Conservation (phyloP, 2,329 filamentous ascomycete genomes). For the Ophiocordyceps camponoti-floridani region DNA sequence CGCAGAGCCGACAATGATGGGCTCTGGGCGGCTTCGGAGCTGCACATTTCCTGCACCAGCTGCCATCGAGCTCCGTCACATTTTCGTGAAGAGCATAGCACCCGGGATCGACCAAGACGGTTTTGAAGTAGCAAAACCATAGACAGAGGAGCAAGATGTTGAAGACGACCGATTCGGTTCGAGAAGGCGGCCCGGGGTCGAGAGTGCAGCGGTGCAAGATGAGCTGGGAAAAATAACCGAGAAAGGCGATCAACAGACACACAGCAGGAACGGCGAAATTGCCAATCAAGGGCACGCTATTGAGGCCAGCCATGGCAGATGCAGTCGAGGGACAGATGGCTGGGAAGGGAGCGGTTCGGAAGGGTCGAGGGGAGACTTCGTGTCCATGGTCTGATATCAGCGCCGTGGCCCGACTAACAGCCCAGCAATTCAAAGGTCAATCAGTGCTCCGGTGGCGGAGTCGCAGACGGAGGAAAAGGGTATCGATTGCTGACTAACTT, state of each 20-base stretch:
- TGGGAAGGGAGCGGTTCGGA: background rate
- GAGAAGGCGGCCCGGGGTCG: conserved; percentile 40
- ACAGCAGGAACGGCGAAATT: conserved; percentile 51
- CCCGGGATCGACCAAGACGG: conserved; percentile 40
- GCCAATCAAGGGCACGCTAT: conserved; percentile 25
- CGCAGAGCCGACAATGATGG: conserved; percentile 67
- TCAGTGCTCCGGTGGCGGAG: too few relatives aligned
- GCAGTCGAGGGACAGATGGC: background rate
- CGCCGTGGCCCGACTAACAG: too few relatives aligned
- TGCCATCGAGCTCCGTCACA: conserved; percentile 14
- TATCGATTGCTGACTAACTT: too few relatives aligned
- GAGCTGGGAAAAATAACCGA: conserved; percentile 55
- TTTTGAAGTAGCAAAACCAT: conserved; percentile 50
- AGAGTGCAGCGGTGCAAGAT: conserved; percentile 43
- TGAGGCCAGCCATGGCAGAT: conserved; percentile 21
- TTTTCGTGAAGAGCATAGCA: conserved; percentile 26
- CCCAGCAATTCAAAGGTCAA: too few relatives aligned
- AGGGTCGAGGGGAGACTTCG: background rate
- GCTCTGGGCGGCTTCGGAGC: conserved; percentile 58
- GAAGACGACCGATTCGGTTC: conserved; percentile 40
- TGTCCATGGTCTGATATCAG: background rate
- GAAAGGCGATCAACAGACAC: conserved; percentile 46
- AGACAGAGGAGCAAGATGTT: conserved; percentile 47
- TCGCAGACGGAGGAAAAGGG: too few relatives aligned
- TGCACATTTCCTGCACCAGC: conserved; percentile 64